Evolutionary conservation across 192 early-diverging fungal species (phyloP).

Genomic region (Mortierella antarctica): DNA sequence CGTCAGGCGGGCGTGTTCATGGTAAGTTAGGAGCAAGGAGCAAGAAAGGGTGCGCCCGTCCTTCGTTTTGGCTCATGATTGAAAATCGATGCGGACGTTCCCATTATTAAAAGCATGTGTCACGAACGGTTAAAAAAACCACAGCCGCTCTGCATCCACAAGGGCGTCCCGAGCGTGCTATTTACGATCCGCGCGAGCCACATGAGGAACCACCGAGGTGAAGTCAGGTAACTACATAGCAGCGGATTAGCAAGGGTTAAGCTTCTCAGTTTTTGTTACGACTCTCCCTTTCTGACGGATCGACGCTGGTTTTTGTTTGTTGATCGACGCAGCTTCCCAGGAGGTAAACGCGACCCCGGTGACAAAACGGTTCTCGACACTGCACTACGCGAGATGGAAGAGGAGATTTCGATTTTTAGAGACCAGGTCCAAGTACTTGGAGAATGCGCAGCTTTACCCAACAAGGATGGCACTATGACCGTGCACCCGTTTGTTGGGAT

Average conservation of each 20-base stretch:
- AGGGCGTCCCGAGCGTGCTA: constrained; percentile 72
- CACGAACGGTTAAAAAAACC: neutral
- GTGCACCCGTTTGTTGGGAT: constrained; percentile 75
- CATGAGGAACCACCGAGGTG: constrained; percentile 80
- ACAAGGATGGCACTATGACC: constrained; percentile 62
- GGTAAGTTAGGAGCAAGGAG: constrained; percentile 8
- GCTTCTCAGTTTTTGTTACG: no score
- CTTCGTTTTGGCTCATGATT: neutral
- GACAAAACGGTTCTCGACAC: constrained; percentile 70
- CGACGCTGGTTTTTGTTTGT: neutral
- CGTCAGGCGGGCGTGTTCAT: constrained; percentile 48
- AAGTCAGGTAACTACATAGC: constrained; percentile 66
- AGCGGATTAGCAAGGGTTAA: no score
- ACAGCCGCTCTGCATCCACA: constrained; percentile 71
- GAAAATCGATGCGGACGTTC: neutral
- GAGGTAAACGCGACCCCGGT: constrained; percentile 73
- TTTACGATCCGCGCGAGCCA: constrained; percentile 79
- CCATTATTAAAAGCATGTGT: neutral
- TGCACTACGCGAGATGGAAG: constrained; percentile 82
- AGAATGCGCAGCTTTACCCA: constrained; percentile 67
- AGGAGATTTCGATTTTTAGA: constrained; percentile 75
- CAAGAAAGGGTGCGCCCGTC: neutral
- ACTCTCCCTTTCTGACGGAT: no score
- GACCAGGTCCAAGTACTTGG: constrained; percentile 70
- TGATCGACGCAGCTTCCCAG: constrained; percentile 70